A percentile compares a stretch with the other conserved stretches of the same genome.
phyloP scores from a whole-genome alignment of 2,329 filamentous ascomycete genomes.

The Dissoconium aciculare region DNA sequence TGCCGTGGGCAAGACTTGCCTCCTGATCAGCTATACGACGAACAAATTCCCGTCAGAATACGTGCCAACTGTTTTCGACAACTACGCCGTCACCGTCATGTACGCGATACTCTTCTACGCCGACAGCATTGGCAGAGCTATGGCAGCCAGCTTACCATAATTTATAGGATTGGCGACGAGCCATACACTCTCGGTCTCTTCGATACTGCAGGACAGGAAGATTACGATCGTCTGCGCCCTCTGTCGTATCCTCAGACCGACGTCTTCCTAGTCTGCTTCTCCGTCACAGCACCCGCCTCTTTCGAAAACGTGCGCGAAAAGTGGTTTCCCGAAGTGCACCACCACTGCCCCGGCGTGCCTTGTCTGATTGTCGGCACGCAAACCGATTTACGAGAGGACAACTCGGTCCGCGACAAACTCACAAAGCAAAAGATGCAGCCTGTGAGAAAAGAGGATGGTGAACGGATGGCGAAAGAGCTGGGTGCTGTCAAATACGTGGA shows the following conservation, averaged over 20 bases:
- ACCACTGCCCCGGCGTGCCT: constrained; percentile 94
- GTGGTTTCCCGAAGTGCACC: constrained; percentile 97
- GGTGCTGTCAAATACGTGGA: constrained; percentile 97
- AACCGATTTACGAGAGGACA: constrained; percentile 85
- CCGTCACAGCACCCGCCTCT: constrained; percentile 88
- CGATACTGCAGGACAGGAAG: constrained; percentile 97
- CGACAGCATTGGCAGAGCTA: too few species aligned
- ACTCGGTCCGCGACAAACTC: constrained; percentile 76
- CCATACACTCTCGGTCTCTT: constrained; percentile 95
- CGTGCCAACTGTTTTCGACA: constrained; percentile 97
- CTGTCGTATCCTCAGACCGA: constrained; percentile 97
- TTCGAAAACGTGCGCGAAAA: constrained; percentile 99
- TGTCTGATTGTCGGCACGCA: constrained; percentile 97
- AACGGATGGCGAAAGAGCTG: constrained; percentile 93
- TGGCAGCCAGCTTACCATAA: constrained; percentile 5
- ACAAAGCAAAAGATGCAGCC: constrained; percentile 92
- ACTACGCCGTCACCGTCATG: constrained; percentile 99
- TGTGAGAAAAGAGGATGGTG: constrained; percentile 81
- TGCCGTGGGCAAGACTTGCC: constrained; percentile 97
- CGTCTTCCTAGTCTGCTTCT: constrained; percentile 98
- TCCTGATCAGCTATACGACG: constrained; percentile 97
- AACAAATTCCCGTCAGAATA: constrained; percentile 99
- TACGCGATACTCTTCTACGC: constrained; percentile 5
- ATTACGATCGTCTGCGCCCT: constrained; percentile 93
- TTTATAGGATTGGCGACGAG: constrained; percentile 85